A percentile compares a stretch with the other conserved stretches of the same genome.
Conservation (phyloP, 2,329 filamentous ascomycete genomes). For the Scedosporium minutisporum region DNA sequence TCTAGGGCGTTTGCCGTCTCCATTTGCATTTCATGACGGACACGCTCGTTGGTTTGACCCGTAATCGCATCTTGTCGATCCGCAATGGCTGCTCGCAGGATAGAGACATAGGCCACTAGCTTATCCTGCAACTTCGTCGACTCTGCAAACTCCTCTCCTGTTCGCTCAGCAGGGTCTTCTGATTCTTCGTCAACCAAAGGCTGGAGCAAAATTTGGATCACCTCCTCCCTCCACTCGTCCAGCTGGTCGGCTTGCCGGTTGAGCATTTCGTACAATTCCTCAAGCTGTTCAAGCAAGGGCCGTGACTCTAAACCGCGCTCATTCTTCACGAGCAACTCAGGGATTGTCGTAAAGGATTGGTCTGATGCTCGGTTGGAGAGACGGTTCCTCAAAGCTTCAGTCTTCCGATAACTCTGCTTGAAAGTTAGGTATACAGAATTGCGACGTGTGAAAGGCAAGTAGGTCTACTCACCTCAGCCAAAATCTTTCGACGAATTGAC, state of each 20-base stretch:
- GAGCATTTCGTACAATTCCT: conserved; percentile 53
- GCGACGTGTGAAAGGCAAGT: conserved; percentile 13
- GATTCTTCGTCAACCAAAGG: conserved; percentile 78
- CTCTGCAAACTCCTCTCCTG: conserved; percentile 82
- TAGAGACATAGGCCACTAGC: conserved; percentile 77
- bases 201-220: conserved; percentile 61
- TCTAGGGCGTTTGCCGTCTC: conserved; percentile 51
- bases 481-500: conserved; percentile 63
- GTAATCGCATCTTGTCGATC: conserved; percentile 71
- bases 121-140: conserved; percentile 84
- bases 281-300: conserved; percentile 54
- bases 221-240: conserved; percentile 63
- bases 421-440: background rate
- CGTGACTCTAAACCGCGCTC: conserved; percentile 64
- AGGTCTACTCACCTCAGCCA: conserved; percentile 43
- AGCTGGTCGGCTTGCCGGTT: conserved; percentile 64
- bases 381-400: conserved; percentile 45
- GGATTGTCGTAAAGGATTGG: conserved; percentile 52
- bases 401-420: conserved; percentile 14
- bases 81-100: conserved; percentile 62
- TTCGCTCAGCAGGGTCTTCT: conserved; percentile 48
- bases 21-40: conserved; percentile 60
- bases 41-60: conserved; percentile 65
- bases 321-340: conserved; percentile 41
- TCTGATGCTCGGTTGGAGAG: conserved; percentile 43